Evolutionary conservation across 768 basidiomycete genomes (phyloP), one percentile per base, ranked within the genome.

Genomic region (Amanita exitialis): DNA sequence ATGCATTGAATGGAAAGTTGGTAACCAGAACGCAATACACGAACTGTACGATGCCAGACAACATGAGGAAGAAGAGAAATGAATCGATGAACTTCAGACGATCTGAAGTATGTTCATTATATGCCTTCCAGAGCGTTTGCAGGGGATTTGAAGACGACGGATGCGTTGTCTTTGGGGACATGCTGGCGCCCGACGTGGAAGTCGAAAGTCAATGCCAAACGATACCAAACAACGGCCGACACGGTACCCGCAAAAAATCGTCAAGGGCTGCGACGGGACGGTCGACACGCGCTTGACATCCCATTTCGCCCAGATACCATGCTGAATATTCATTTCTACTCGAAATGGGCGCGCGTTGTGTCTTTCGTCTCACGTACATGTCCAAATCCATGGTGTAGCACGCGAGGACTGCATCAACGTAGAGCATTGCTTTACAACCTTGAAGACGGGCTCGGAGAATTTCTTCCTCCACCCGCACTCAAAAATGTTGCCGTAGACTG

Each of bases 1-100:
- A 99, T 35, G 96, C 92, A 59, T 99, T 97, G 75, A 94, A 97
- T 20, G 96, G 96, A 69, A 83, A 98, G 70, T 83, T 87, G 52
- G 92, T 92, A 55, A 99, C 76, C 57, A 91, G 74, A 27, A 95
- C 68, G 70, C 95, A 92, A 71, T 98, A 98, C 8, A 78, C 69
- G 69, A 99, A 97, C 65, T 97, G 94, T 41, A 82, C 63, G 53
- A 94, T 76, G 59, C 96, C 96, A 2, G 89, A 88, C 42, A 95
- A 75, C 73, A 97, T 82, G 60, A 95, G 77, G 75, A 95, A 96
- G 54, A 88, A 69, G 56, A 98, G 77, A 74, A 97, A 97, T 6
- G 82, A 69, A 71, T 99, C 96, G 63, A 98, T 83, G 68, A 94
- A 83, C 72, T 97, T 95, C 59, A 98, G 82, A 12, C 90, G 80